A percentile compares a stretch with the other conserved stretches of the same genome.
phyloP scores from a whole-genome alignment of 805 yeast genomes.

The Pichia phayaonensis region DNA sequence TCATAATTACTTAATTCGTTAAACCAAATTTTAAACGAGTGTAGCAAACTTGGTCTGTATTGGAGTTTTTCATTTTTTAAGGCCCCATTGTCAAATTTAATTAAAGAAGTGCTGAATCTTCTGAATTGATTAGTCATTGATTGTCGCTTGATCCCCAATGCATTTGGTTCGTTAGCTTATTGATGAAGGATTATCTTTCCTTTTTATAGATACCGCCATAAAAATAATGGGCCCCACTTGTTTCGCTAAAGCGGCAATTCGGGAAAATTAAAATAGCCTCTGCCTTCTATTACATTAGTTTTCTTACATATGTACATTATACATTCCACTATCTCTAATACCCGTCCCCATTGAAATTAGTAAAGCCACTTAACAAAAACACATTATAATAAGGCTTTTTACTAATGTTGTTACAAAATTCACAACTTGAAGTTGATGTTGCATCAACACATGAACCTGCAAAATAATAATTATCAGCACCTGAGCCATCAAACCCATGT shows the following conservation, averaged over 20 bases:
- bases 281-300: not conserved
- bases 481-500: conserved; percentile 69
- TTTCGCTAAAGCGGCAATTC: not conserved
- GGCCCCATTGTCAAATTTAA: not conserved
- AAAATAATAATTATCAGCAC: conserved; percentile 77
- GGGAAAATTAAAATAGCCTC: not conserved
- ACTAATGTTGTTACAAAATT: conserved; percentile 65
- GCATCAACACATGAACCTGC: conserved; percentile 86
- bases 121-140: not conserved
- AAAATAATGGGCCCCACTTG: not conserved
- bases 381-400: conserved; percentile 56
- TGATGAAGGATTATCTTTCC: not conserved
- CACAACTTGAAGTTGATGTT: conserved; percentile 74
- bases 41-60: not conserved
- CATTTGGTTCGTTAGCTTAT: not conserved
- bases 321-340: conserved; percentile 27
- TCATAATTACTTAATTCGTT: conserved; percentile 12
- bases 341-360: conserved; percentile 74
- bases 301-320: not conserved
- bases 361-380: conserved; percentile 61
- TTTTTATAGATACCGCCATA: not conserved
- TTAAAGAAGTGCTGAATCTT: not conserved
- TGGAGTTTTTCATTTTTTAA: not conserved
- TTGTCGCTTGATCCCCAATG: not conserved
- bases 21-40: conserved; percentile 21